Evolutionary conservation across 2,329 filamentous ascomycete genomes (phyloP), one percentile per base, ranked within the genome.

Genomic region (Colletotrichum sp.): DNA sequence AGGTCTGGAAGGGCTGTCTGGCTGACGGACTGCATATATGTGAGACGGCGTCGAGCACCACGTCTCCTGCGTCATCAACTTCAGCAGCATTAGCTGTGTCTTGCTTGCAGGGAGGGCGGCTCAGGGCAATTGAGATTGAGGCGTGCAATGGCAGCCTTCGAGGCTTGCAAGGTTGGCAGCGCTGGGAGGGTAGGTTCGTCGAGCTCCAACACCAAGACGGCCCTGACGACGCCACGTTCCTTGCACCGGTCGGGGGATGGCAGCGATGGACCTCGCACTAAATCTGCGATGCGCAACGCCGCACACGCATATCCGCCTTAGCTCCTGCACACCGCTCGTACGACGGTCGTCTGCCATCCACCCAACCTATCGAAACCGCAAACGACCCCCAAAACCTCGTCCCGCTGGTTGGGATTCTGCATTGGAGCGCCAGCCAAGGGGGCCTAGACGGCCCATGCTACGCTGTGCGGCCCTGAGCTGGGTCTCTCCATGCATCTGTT

Each of bases 281-380:
- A 76, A 75, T 75, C 74, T 76, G 74, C 65, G 44, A 76, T 74
- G 71, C 74, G 65, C 74, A 76, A 71, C 74, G 74, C 74, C 71
- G 74, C 74, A 76, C 65, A 74, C 74, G 74, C 74, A 76, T 75
- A 66, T 75, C 74, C 71, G 71, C 72, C 71, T 75, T 76, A 76
- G 74, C 71, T 75, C 71, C 74, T 52, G 67, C 74, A 67, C 72
- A 76, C 74, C 74, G 74, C 74, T 75, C 52, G 71, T 66, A 70
- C 74, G 60, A 64, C 48, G 28, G 62, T 32, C 34, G 24, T 22
- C 60, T 55, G 48, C 24, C 28, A 62, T 55, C 71, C 71, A 76
- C 71, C 57, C 71, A 62, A 62, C 39, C 71, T 66, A 76, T 66
- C 44, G 64, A 62, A 69, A 69, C 71, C 64, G 26, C 70, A 63